Base-by-base conservation (phyloP, 2,329 filamentous ascomycete genomes). In the Talaromyces sp. region DNA sequence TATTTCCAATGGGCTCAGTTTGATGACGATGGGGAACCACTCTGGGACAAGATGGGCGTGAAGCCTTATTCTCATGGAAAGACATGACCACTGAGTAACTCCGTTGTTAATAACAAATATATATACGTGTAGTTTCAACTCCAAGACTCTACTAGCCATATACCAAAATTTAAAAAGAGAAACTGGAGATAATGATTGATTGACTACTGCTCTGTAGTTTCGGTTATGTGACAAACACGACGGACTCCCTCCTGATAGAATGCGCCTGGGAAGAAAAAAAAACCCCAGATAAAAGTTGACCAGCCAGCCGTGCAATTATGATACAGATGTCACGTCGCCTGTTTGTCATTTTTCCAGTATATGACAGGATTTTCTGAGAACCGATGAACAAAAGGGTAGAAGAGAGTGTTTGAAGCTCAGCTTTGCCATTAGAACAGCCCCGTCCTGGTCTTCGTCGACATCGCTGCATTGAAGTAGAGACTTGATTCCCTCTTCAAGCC, bases 1-100 rank as follows among this genome's bases (percentile, higher is more conserved):
- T 94, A 88, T 68, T 96, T 96, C 66, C 81, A 89, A 63, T 96
- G 92, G 92, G 91, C 89, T 0, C 83, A 88, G 58, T 95, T 96
- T 74, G 88, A 93, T 66, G 87, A 95, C 38, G 88, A 97, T 72
- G 93, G 93, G 1, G 86, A 90, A 66, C 92, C 92, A 0, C 78
- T 86, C 1, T 90, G 88, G 86, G 70, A 57, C 24, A 64, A 59
- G 31, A 58, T 57, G 48, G 51, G 56, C 9, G 29, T 58, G 10
- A 61, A 58, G 41, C 48, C 48, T n/a, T 26, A 19, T 26, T 17
- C 48, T 52, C 24, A 29, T 9, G 24, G 48, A 52, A 29, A 52
- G 48, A 6, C 11, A 54, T 54, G 51, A 53, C n/a, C 32, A 6
- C 32, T 35, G 12, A 35, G 14, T 14, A 35, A 2, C 12, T 35